Evolutionary conservation across 1,284 basidiomycete species (phyloP).

Genomic region (Cutaneotrichosporon dermatis): DNA sequence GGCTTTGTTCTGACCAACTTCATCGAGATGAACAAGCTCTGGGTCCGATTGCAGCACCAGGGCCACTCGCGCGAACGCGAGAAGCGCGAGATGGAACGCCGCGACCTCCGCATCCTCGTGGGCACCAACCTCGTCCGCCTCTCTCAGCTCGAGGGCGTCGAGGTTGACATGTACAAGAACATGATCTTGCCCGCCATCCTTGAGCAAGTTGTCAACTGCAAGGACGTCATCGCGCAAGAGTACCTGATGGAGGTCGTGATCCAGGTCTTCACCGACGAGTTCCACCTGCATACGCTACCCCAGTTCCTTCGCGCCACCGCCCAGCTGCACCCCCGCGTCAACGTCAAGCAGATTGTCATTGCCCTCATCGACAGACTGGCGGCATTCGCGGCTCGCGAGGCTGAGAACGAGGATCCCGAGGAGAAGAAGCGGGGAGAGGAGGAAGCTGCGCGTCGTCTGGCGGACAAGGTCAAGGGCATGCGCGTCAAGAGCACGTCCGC

Average conservation of each 20-base stretch:
- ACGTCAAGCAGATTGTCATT: conserved; percentile 94
- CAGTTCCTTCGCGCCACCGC: conserved; percentile 90
- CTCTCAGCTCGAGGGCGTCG: conserved; percentile 89
- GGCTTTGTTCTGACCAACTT: conserved; percentile 93
- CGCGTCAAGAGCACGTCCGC: conserved; percentile 51
- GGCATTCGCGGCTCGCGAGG: conserved; percentile 84
- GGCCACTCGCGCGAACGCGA: conserved; percentile 92
- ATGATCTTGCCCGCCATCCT: conserved; percentile 82
- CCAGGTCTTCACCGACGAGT: conserved; percentile 95
- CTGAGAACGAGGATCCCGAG: conserved; percentile 86
- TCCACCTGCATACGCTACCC: conserved; percentile 87
- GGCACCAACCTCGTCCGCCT: conserved; percentile 92
- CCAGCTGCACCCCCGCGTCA: conserved; percentile 89
- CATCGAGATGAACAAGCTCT: conserved; percentile 98
- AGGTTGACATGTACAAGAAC: conserved; percentile 78
- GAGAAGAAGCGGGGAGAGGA: conserved; percentile 86
- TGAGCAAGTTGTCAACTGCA: conserved; percentile 93
- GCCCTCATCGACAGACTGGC: conserved; percentile 95
- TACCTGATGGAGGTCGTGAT: conserved; percentile 98
- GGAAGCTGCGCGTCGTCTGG: conserved; percentile 79
- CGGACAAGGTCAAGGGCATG: conserved; percentile 69
- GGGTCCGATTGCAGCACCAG: conserved; percentile 95
- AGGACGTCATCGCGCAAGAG: conserved; percentile 96
- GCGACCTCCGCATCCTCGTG: conserved; percentile 86
- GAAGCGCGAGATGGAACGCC: conserved; percentile 88